These are phyloP conservation scores for Xerocomus nothofagi DNA, from an alignment of 1,284 basidiomycete species.

Conservation along the genomic window DNA sequence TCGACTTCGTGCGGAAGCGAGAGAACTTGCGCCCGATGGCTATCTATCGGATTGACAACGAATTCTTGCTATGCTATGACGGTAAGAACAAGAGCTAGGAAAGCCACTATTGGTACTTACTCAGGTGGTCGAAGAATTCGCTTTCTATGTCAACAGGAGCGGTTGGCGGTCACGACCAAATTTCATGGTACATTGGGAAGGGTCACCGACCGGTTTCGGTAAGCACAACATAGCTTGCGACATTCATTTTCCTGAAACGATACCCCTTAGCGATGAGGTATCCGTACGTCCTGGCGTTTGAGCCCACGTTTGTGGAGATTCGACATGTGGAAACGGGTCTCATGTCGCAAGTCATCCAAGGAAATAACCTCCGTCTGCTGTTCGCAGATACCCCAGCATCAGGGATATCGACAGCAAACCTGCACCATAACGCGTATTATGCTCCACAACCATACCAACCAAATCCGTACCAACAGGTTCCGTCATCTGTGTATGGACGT, in stretches of 20 bases:
- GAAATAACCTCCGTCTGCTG: conserved; percentile 83
- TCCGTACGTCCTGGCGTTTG: conserved; percentile 96
- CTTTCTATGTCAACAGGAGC: conserved; percentile 98
- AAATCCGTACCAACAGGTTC: conserved; percentile 38
- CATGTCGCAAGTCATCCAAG: conserved; percentile 95
- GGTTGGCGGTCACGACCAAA: conserved; percentile 89
- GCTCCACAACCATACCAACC: conserved; percentile 32
- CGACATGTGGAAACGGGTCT: conserved; percentile 92
- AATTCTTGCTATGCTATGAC: conserved; percentile 97
- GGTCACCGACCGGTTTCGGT: conserved; percentile 92
- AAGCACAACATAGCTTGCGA: conserved; percentile 32
- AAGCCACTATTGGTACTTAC: conserved; percentile 8
- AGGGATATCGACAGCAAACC: conserved; percentile 50
- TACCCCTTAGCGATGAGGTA: conserved; percentile 80
- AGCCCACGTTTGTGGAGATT: conserved; percentile 95
- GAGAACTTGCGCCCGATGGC: conserved; percentile 93
- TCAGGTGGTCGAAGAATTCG: conserved; percentile 70
- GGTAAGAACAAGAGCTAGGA: conserved; percentile 49
- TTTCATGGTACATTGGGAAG: conserved; percentile 98
- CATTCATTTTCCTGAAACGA: conserved; percentile 6
- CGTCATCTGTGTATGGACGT: conserved; percentile 33
- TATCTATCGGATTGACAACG: conserved; percentile 95
- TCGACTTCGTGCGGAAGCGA: conserved; percentile 92
- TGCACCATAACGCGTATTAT: conserved; percentile 37
- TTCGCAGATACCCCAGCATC: conserved; percentile 95